Evolutionary conservation across 2,329 filamentous ascomycete genomes (phyloP), one percentile per base, ranked within the genome.

Genomic region (Orbilia javanica): DNA sequence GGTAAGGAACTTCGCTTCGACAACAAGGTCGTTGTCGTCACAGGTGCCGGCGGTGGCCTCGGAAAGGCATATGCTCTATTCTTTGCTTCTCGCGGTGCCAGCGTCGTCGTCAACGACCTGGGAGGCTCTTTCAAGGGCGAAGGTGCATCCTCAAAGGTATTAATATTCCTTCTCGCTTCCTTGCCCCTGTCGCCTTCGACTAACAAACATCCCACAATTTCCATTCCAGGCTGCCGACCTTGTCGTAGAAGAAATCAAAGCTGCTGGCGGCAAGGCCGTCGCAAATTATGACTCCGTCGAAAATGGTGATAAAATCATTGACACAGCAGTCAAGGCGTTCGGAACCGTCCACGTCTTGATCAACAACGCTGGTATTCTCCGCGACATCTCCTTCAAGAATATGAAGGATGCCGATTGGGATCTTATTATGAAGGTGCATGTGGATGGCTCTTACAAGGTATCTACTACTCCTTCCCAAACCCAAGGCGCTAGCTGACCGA

Each of bases 331-430:
- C 84, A 87, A 93, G 85, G 87, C 87, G 70, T 96, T 91, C 83
- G 93, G 95, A 81, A 93, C 95, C 82, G 89, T 99, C 85, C 95
- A 99, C 85, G 87, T 99, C 80, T 90, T 99, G 82, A 91, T 99
- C 86, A 99, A 99, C 89, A 99, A 98, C 84, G 96, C 96, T 79
- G 95, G 96, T 83, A 98, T 98, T 83, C 88, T 97, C 78, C 92
- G 95, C 79, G 94, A 98, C 86, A 85, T 98, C 83, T 95, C 93
- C 88, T 98, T 99, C 88, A 97, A 97, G 89, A 98, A 98, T 86
- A 96, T 98, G 89, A 96, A 92, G 85, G 96, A 99, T 84, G 86
- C 92, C 83, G 96, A 99, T 85, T 99, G 96, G 96, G 95, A 99
- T 84, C 86, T 97, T 81, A 92, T 97, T 84, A 93, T 95, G 85